phyloP scores from a whole-genome alignment of 2,329 filamentous ascomycete species.

The Juglanconis sp. region DNA sequence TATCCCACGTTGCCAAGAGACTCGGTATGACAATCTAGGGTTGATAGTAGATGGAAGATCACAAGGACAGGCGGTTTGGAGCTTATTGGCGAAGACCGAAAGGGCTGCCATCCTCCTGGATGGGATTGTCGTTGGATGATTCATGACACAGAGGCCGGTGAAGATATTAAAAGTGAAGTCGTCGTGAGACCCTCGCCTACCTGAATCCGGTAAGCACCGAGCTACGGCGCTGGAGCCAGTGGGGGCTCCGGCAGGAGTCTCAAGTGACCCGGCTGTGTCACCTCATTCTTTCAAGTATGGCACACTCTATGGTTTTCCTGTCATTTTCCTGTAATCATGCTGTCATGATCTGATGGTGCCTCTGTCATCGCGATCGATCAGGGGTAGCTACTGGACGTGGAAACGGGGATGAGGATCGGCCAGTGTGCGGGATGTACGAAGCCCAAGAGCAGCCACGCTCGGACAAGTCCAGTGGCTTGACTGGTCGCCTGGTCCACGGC shows the following conservation, averaged over 20 bases:
- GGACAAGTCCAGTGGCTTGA: not conserved
- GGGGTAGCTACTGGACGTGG: constrained; percentile 1
- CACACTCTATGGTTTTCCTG: not conserved
- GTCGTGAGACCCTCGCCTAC: constrained; percentile 8
- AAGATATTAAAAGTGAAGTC: constrained; percentile 2
- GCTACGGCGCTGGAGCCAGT: constrained; percentile 6
- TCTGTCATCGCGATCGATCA: not conserved
- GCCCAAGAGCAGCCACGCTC: not conserved
- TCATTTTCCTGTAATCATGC: not conserved
- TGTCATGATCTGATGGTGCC: not conserved
- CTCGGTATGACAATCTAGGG: constrained; percentile 2
- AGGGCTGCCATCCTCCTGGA: constrained; percentile 11
- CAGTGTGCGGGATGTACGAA: not conserved
- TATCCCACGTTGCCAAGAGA: constrained; percentile 1
- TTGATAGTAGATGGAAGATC: not conserved
- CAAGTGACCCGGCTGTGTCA: constrained; percentile 12
- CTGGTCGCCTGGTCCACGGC: not conserved
- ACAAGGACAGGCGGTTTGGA: constrained; percentile 1
- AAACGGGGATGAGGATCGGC: not conserved
- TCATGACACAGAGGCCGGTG: constrained; percentile 2
- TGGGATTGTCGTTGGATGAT: not conserved
- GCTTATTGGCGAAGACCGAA: constrained; percentile 10
- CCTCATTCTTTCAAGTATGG: not conserved
- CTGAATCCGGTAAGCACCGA: constrained; percentile 2
- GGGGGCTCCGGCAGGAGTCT: not conserved